A percentile compares a stretch with the other conserved stretches of the same genome.
These are phyloP conservation scores for Ampelocalamus luodianensis DNA, from an alignment of 176 grass and related monocot species.

Conservation along the genomic window DNA sequence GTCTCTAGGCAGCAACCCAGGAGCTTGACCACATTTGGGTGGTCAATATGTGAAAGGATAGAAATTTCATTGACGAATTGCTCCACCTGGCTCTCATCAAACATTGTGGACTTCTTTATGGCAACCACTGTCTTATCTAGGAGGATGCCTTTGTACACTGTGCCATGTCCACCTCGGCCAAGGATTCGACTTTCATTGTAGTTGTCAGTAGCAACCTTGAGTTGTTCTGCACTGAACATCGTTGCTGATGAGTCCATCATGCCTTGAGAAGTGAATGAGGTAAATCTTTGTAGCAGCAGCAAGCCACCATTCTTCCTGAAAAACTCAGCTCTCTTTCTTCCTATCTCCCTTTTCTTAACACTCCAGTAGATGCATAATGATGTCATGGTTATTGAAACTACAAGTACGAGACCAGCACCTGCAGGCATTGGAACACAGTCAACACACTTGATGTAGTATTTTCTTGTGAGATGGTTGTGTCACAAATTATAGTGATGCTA, in stretches of 20 bases:
- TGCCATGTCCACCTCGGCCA: constrained; percentile 55
- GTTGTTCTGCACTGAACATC: constrained; percentile 60
- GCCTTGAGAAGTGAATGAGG: constrained; percentile 15
- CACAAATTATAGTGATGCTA: too few species aligned
- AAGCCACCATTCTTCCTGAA: constrained; percentile 65
- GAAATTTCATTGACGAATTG: constrained; percentile 61
- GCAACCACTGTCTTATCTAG: constrained; percentile 34
- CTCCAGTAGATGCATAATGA: constrained; percentile 10
- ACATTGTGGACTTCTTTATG: constrained; percentile 62
- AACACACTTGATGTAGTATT: too few species aligned
- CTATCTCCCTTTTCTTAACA: constrained; percentile 29
- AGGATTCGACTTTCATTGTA: constrained; percentile 46
- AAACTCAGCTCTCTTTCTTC: constrained; percentile 37
- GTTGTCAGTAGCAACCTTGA: constrained; percentile 46
- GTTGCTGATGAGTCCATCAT: constrained; percentile 6
- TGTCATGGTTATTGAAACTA: background rate
- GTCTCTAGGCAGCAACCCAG: constrained; percentile 61
- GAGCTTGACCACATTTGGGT: constrained; percentile 63
- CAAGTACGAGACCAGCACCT: constrained; percentile 41
- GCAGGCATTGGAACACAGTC: background rate
- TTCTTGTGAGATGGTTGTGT: too few species aligned
- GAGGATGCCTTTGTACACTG: constrained; percentile 54
- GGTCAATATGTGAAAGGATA: constrained; percentile 53
- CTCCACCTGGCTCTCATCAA: constrained; percentile 61
- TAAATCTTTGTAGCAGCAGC: constrained; percentile 52